These are phyloP conservation scores for Acacia melanoxylon DNA, from an alignment of 306 rosid genomes.

Conservation along the genomic window DNA sequence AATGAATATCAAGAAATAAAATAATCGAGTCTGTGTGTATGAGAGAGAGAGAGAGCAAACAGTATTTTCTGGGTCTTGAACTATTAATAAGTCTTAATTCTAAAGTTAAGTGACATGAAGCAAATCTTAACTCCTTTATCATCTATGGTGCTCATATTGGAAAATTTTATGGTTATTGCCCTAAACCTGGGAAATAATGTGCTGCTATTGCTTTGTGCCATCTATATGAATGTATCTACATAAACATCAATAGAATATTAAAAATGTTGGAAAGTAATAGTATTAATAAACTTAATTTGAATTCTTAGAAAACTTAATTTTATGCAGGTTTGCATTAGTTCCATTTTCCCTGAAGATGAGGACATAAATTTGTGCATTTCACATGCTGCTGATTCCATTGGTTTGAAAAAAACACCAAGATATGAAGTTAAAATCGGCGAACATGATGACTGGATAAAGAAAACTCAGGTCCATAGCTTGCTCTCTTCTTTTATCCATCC, in stretches of 20 bases:
- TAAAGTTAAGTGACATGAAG: conserved; percentile 1
- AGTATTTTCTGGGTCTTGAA: neutral
- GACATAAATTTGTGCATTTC: conserved; percentile 64
- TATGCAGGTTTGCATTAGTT: conserved; percentile 61
- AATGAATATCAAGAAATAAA: neutral
- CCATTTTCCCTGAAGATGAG: conserved; percentile 66
- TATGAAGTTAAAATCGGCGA: conserved; percentile 64
- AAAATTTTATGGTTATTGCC: neutral
- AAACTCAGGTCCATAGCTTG: conserved; percentile 60
- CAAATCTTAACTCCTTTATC: neutral
- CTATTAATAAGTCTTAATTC: neutral
- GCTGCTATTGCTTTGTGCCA: neutral
- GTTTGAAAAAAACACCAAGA: conserved; percentile 70
- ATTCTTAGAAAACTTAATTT: conserved; percentile 20
- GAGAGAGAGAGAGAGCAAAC: neutral
- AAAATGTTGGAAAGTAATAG: neutral
- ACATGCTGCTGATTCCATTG: conserved; percentile 75
- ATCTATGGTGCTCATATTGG: conserved; percentile 15
- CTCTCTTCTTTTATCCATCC: conserved; percentile 16
- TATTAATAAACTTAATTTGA: conserved; percentile 2
- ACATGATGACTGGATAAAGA: conserved; percentile 74
- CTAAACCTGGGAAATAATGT: neutral
- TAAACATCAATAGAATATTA: conserved; percentile 1
- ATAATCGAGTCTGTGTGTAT: neutral
- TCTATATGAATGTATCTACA: neutral